Evolutionary conservation across 495 filamentous ascomycete species (phyloP).

Genomic region (Letharia lupina): DNA sequence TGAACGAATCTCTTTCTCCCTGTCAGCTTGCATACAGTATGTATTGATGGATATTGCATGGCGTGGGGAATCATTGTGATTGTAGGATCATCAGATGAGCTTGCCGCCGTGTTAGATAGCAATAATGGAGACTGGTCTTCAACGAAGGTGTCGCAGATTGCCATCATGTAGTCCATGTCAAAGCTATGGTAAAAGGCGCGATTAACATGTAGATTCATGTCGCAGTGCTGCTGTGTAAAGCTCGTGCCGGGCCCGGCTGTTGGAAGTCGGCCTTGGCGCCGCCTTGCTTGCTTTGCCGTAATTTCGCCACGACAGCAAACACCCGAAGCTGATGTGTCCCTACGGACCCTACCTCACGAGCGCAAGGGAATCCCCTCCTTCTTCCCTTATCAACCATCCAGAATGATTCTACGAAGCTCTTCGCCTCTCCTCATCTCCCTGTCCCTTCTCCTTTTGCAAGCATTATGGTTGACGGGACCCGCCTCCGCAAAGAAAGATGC

Average conservation of each 20-base stretch:
- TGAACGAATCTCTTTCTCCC: conserved; percentile 19
- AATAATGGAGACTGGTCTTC: conserved; percentile 20
- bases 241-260: background rate
- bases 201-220: background rate
- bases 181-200: background rate
- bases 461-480: conserved; percentile 1
- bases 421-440: conserved; percentile 4
- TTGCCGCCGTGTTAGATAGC: conserved; percentile 4
- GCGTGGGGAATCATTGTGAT: conserved; percentile 12
- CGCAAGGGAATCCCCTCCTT: conserved; percentile 6
- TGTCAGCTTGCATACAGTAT: conserved; percentile 1
- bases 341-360: conserved; percentile 11
- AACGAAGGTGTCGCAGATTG: background rate
- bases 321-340: conserved; percentile 15
- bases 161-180: background rate
- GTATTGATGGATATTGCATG: conserved; percentile 15
- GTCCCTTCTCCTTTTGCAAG: conserved; percentile 17
- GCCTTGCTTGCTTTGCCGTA: conserved; percentile 4
- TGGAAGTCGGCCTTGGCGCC: background rate
- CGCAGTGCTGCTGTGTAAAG: background rate
- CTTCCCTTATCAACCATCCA: conserved; percentile 3
- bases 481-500: conserved; percentile 39
- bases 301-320: conserved; percentile 5
- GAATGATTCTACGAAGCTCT: conserved; percentile 9
- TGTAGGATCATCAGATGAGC: conserved; percentile 9